Evolutionary conservation across 352 stramenopile species (phyloP).

Genomic region (Globisporangium orthogonon): DNA sequence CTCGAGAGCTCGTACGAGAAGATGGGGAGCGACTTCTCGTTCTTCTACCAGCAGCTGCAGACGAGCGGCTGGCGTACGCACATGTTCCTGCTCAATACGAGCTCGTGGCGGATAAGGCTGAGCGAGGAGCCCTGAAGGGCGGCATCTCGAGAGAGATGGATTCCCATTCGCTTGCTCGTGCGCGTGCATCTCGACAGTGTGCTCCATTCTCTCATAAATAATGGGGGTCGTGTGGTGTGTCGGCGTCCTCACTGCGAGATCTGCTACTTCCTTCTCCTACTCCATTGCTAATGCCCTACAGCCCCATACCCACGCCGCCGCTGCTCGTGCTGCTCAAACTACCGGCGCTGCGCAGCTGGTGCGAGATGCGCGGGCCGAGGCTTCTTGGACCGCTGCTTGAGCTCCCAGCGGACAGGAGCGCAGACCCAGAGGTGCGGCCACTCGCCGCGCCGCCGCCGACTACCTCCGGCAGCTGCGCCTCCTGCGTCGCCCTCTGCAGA

Average conservation of each 20-base stretch:
- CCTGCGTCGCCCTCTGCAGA: conserved; percentile 28
- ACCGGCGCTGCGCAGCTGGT: conserved; percentile 52
- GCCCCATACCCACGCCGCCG: conserved; percentile 8
- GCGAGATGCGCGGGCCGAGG: conserved; percentile 23
- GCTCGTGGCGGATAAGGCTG: conserved; percentile 61
- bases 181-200: too few species aligned
- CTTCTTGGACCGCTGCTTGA: conserved; percentile 20
- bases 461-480: conserved; percentile 11
- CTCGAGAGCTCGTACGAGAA: conserved; percentile 40
- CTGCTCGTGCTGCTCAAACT: conserved; percentile 56
- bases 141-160: not conserved
- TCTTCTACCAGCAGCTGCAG: conserved; percentile 58
- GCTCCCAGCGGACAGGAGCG: conserved; percentile 31
- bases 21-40: conserved; percentile 51
- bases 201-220: conserved; percentile 1
- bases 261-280: not conserved
- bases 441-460: not conserved
- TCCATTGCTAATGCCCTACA: not conserved
- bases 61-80: conserved; percentile 61
- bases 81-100: conserved; percentile 67
- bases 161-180: not conserved
- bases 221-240: not conserved
- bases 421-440: conserved; percentile 9
- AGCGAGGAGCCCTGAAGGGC: conserved; percentile 24
- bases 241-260: not conserved